phyloP scores from a whole-genome alignment of 306 rosid species.

The Hippophae rhamnoides region DNA sequence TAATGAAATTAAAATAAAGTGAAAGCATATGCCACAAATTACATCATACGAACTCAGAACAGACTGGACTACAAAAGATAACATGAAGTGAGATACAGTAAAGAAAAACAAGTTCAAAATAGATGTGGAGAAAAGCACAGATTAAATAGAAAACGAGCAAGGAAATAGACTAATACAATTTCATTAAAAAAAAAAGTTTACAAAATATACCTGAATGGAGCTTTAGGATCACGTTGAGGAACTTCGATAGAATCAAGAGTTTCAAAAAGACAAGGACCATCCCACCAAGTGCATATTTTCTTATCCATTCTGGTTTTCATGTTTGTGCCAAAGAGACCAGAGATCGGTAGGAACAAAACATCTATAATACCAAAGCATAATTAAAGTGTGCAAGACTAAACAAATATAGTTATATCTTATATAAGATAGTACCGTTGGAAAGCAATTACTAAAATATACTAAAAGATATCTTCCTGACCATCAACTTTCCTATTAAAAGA shows the following conservation, averaged over 20 bases:
- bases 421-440: neutral
- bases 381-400: constrained; percentile 8
- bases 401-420: neutral
- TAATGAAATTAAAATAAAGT: too few species aligned
- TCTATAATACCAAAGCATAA: constrained; percentile 38
- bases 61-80: too few species aligned
- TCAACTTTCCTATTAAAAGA: too few species aligned
- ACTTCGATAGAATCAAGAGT: constrained; percentile 66
- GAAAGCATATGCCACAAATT: too few species aligned
- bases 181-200: neutral
- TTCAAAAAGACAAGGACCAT: constrained; percentile 89
- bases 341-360: constrained; percentile 79
- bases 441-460: neutral
- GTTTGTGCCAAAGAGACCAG: constrained; percentile 75
- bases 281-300: constrained; percentile 73
- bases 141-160: too few species aligned
- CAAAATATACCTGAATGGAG: constrained; percentile 67
- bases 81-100: too few species aligned
- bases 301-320: constrained; percentile 62
- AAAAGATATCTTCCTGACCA: neutral
- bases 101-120: too few species aligned
- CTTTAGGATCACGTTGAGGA: constrained; percentile 74
- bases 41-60: too few species aligned
- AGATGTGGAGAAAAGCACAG: too few species aligned
- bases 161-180: too few species aligned